Evolutionary conservation across 1,139 yeast genomes (phyloP).

Genomic region (Tardiomyces blankii): DNA sequence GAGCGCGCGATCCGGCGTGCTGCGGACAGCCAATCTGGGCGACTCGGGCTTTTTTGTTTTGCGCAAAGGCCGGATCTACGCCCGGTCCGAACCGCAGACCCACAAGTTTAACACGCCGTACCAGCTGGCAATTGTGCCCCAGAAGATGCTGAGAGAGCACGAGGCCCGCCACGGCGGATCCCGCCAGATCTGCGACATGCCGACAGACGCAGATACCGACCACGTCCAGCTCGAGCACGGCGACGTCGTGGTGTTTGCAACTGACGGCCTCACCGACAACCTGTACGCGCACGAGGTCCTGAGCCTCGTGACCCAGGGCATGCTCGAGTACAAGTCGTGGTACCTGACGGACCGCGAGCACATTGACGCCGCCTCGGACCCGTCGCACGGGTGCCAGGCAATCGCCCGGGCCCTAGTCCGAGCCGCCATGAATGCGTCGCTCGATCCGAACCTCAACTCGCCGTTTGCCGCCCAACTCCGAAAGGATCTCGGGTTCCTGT

Average conservation of each 20-base stretch:
- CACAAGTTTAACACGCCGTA: conserved; percentile 88
- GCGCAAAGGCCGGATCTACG: conserved; percentile 49
- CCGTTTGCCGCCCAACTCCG: conserved; percentile 80
- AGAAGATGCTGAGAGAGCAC: conserved; percentile 40
- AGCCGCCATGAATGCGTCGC: conserved; percentile 58
- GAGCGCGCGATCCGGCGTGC: conserved; percentile 37
- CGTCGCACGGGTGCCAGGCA: conserved; percentile 23
- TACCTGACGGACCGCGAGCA: conserved; percentile 6
- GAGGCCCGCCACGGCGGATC: conserved; percentile 36
- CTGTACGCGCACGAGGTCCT: conserved; percentile 66
- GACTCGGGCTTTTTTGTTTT: conserved; percentile 93
- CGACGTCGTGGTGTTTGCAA: conserved; percentile 75
- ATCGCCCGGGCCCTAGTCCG: conserved; percentile 51
- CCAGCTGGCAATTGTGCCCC: conserved; percentile 80
- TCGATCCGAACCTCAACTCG: conserved; percentile 65
- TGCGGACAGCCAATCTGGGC: conserved; percentile 73
- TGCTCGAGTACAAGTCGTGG: conserved; percentile 15
- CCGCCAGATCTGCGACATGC: conserved; percentile 46
- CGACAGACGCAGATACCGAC: conserved; percentile 35
- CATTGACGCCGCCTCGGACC: conserved; percentile 6
- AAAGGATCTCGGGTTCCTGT: conserved; percentile 39
- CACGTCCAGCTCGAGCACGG: conserved; percentile 33
- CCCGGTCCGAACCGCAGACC: conserved; percentile 68
- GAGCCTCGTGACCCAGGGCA: conserved; percentile 23
- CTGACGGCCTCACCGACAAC: conserved; percentile 92